phyloP scores from a whole-genome alignment of 2,329 filamentous ascomycete species.

The Penicillium sp. region DNA sequence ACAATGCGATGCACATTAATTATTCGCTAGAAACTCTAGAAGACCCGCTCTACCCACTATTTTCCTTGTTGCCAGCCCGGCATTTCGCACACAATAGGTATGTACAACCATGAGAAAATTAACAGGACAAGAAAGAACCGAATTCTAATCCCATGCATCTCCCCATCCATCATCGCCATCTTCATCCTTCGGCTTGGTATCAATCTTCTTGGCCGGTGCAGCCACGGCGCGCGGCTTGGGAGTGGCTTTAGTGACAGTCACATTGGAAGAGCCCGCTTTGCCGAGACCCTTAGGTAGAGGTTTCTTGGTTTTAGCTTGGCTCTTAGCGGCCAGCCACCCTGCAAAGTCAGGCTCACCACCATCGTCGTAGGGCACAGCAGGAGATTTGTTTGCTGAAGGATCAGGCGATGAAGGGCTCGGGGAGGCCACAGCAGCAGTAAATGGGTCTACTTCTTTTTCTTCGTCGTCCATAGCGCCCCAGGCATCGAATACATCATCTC shows the following conservation, averaged over 20 bases:
- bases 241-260: constrained; percentile 39
- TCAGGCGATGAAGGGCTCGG: constrained; percentile 26
- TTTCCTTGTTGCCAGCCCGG: not conserved
- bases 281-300: constrained; percentile 79
- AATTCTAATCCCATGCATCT: constrained; percentile 48
- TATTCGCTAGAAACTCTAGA: not conserved
- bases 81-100: not conserved
- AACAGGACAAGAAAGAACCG: not conserved
- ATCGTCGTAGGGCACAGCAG: constrained; percentile 69
- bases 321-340: constrained; percentile 88
- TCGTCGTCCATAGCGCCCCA: constrained; percentile 70
- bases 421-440: constrained; percentile 34
- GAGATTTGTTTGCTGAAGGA: constrained; percentile 29
- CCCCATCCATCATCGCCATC: constrained; percentile 50
- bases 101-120: constrained; percentile 3
- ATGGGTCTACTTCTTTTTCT: constrained; percentile 47
- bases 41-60: constrained; percentile 2
- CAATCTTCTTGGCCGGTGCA: constrained; percentile 64
- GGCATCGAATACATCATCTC: constrained; percentile 66
- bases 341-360: constrained; percentile 92
- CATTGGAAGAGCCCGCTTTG: constrained; percentile 54
- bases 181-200: constrained; percentile 59
- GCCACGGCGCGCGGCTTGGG: constrained; percentile 51
- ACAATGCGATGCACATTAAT: constrained; percentile 1
- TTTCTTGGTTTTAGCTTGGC: constrained; percentile 70